phyloP scores from a whole-genome alignment of 805 yeast species.

The Yamadazyma sp. region DNA sequence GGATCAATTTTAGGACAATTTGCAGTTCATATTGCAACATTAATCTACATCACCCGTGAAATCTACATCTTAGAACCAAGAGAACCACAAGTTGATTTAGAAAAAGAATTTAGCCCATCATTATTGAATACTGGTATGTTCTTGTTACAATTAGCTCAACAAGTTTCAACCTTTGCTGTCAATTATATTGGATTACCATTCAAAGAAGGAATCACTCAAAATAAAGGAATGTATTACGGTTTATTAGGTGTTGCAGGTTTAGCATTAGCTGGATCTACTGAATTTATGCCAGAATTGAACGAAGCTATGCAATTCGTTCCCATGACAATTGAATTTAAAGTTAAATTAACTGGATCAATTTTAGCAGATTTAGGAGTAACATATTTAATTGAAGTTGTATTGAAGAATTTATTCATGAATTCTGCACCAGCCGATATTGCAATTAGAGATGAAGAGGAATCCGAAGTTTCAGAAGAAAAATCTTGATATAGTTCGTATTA shows the following conservation, averaged over 20 bases:
- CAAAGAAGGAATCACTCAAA: constrained; percentile 84
- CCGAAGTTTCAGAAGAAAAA: constrained; percentile 1
- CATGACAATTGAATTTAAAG: constrained; percentile 71
- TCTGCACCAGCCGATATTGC: constrained; percentile 93
- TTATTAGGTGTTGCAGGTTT: constrained; percentile 84
- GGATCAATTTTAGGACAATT: constrained; percentile 97
- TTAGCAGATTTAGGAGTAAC: constrained; percentile 72
- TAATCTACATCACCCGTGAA: constrained; percentile 78
- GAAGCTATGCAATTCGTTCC: constrained; percentile 90
- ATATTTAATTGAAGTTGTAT: constrained; percentile 72
- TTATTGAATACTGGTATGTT: constrained; percentile 94
- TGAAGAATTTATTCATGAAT: constrained; percentile 86
- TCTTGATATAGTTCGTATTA: constrained; percentile 1
- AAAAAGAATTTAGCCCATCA: constrained; percentile 84
- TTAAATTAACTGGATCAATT: constrained; percentile 71
- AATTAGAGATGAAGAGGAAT: constrained; percentile 23
- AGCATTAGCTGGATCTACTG: constrained; percentile 90
- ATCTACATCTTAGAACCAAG: constrained; percentile 90
- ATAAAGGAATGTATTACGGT: constrained; percentile 97
- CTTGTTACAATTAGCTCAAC: constrained; percentile 90
- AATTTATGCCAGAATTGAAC: constrained; percentile 90
- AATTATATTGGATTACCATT: constrained; percentile 97
- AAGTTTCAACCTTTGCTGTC: constrained; percentile 95
- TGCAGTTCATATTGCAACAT: constrained; percentile 82
- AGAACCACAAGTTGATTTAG: constrained; percentile 85